These are phyloP conservation scores for Carallia pectinifolia DNA, from an alignment of 345 rosid species.

Conservation along the genomic window DNA sequence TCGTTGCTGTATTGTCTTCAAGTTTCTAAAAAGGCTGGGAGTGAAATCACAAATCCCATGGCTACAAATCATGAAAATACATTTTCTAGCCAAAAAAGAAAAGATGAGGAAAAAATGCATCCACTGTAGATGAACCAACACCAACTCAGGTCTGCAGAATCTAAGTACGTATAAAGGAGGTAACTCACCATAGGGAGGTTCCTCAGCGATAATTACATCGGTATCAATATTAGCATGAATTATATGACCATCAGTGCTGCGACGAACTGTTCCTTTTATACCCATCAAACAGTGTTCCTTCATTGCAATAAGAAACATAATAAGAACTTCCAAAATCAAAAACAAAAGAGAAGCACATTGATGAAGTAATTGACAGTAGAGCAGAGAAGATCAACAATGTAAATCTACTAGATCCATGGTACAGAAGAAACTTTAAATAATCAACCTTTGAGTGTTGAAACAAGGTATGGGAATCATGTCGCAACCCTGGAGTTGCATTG, in stretches of 20 bases:
- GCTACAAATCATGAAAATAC: neutral
- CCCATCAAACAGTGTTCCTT: slow-evolving; percentile 99
- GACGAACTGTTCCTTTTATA: slow-evolving; percentile 96
- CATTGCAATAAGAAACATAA: slow-evolving; percentile 21
- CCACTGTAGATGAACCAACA: slow-evolving; percentile 1
- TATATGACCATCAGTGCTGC: slow-evolving; percentile 97
- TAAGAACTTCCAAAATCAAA: slow-evolving; percentile 1
- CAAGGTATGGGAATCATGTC: slow-evolving; percentile 91
- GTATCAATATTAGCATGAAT: slow-evolving; percentile 98
- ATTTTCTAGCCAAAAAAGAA: neutral
- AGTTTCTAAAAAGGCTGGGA: neutral
- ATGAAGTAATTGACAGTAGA: slow-evolving; percentile 8
- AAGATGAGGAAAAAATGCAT: neutral
- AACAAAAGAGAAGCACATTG: neutral
- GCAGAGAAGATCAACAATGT: neutral
- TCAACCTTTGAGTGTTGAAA: slow-evolving; percentile 98
- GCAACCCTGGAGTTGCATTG: slow-evolving; percentile 88
- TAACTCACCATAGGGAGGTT: slow-evolving; percentile 90
- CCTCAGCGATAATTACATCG: slow-evolving; percentile 97
- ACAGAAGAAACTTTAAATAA: slow-evolving; percentile 15
- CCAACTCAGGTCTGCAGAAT: neutral
- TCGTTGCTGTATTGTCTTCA: no score
- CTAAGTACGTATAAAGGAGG: neutral
- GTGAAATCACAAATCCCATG: neutral
- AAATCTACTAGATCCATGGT: slow-evolving; percentile 5